phyloP scores from a whole-genome alignment of 2,329 filamentous ascomycete genomes.

The Mycogone perniciosa region DNA sequence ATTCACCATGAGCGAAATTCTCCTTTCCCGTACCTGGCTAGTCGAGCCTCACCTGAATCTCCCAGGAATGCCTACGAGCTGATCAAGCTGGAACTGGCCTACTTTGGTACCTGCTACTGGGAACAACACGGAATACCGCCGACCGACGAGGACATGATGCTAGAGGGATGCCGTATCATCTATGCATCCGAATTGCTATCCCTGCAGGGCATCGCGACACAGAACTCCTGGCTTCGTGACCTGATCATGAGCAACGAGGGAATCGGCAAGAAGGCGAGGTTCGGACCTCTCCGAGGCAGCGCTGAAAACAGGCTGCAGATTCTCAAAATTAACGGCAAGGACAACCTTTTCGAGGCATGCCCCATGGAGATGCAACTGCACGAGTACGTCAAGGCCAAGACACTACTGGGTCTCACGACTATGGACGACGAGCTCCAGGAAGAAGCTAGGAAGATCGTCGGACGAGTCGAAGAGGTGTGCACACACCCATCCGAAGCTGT shows the following conservation, averaged over 20 bases:
- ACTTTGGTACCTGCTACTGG: conserved; percentile 41
- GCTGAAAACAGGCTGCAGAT: conserved; percentile 41
- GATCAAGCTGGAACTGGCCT: conserved; percentile 51
- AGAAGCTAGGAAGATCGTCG: conserved; percentile 53
- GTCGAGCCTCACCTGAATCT: conserved; percentile 36
- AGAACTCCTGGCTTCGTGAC: conserved; percentile 51
- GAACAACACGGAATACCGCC: conserved; percentile 36
- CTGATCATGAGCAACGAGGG: conserved; percentile 46
- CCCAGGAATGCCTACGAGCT: conserved; percentile 56
- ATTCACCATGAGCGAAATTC: conserved; percentile 57
- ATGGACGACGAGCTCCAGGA: conserved; percentile 55
- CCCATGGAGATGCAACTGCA: conserved; percentile 49
- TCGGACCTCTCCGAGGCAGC: conserved; percentile 41
- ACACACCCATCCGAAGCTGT: conserved; percentile 43
- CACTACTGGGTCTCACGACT: conserved; percentile 50
- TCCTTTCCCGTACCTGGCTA: conserved; percentile 48
- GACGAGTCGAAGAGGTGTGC: conserved; percentile 48
- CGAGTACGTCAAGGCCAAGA: conserved; percentile 46
- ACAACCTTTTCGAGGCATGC: conserved; percentile 50
- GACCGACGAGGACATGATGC: conserved; percentile 47
- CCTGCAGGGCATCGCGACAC: conserved; percentile 31
- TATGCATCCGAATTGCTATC: conserved; percentile 47
- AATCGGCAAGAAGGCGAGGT: conserved; percentile 37
- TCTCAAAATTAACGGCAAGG: conserved; percentile 52
- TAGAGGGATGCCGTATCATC: conserved; percentile 55